Evolutionary conservation across 2,329 filamentous ascomycete species (phyloP).

Genomic region (Microdochium trichocladiopsis): DNA sequence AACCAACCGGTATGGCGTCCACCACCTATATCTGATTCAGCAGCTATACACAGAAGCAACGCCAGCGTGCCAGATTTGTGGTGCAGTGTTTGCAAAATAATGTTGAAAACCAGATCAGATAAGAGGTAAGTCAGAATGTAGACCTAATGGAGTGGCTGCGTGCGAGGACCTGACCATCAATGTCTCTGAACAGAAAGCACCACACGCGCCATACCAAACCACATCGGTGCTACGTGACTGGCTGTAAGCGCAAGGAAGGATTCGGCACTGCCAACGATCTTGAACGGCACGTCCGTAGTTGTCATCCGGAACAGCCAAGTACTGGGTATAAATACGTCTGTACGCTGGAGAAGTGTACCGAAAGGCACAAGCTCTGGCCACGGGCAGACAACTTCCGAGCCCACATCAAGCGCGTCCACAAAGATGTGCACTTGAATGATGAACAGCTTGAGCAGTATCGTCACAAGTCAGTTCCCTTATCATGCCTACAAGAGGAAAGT

Average conservation of each 20-base stretch:
- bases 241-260: conserved; percentile 54
- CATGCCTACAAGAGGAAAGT: neutral
- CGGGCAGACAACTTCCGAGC: conserved; percentile 81
- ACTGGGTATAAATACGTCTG: conserved; percentile 53
- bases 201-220: conserved; percentile 61
- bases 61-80: conserved; percentile 9
- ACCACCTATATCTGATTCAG: neutral
- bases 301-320: conserved; percentile 48
- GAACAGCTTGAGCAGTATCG: conserved; percentile 29
- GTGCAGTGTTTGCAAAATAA: conserved; percentile 31
- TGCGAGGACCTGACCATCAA: neutral
- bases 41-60: neutral
- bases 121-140: conserved; percentile 36
- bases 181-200: conserved; percentile 57
- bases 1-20: conserved; percentile 5
- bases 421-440: conserved; percentile 23
- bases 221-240: conserved; percentile 49
- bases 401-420: conserved; percentile 67
- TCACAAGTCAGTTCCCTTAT: conserved; percentile 12
- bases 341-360: conserved; percentile 45
- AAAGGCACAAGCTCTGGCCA: conserved; percentile 66
- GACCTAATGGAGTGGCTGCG: neutral
- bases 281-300: conserved; percentile 67
- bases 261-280: conserved; percentile 80
- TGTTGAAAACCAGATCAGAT: conserved; percentile 45